phyloP scores from a whole-genome alignment of 768 basidiomycete species.

The Dentipellis sp. region DNA sequence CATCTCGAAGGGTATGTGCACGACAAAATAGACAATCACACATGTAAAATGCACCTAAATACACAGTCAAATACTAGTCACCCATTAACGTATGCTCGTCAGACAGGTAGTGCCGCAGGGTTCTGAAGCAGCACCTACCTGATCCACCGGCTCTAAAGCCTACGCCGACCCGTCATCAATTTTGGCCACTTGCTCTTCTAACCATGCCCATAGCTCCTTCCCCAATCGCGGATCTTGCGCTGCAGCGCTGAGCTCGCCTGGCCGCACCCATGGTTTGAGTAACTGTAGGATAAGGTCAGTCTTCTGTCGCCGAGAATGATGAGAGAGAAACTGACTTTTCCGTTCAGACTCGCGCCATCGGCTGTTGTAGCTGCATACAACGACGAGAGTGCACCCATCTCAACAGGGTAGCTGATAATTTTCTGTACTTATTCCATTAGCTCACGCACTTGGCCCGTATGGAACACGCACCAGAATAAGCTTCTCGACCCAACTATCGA shows the following conservation, averaged over 20 bases:
- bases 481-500: background rate
- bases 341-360: background rate
- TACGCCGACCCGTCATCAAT: background rate
- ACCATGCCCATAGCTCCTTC: constrained; percentile 17
- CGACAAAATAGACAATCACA: no score
- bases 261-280: constrained; percentile 8
- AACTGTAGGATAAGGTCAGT: constrained; percentile 1
- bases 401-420: background rate
- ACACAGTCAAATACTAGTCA: no score
- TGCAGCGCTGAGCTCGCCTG: constrained; percentile 1
- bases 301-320: background rate
- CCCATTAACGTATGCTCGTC: no score
- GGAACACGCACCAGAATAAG: background rate
- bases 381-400: constrained; percentile 1
- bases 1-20: no score
- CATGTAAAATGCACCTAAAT: no score
- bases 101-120: no score
- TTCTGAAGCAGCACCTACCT: no score
- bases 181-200: constrained; percentile 15
- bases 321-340: background rate
- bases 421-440: background rate
- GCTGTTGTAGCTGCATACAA: background rate
- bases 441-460: background rate
- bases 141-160: no score
- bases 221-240: constrained; percentile 7